phyloP scores from a whole-genome alignment of 495 filamentous ascomycete species.

The Tricharina praecox region DNA sequence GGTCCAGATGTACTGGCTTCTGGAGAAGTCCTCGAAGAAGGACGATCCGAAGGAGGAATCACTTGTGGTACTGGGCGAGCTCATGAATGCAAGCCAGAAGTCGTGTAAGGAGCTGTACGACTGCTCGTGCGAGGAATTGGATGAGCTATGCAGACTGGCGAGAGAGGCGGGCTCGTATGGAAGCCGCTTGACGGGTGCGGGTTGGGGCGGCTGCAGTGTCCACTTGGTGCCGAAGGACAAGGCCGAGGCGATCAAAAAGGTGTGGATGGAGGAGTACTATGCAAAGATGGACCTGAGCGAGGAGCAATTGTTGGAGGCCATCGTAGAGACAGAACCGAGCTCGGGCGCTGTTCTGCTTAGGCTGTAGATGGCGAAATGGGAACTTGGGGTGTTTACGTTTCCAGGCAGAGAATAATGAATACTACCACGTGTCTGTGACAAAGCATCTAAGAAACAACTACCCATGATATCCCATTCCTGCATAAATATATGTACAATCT shows the following conservation, averaged over 20 bases:
- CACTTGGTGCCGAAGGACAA: constrained; percentile 78
- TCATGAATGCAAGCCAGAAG: constrained; percentile 78
- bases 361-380: constrained; percentile 5
- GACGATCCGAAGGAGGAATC: constrained; percentile 38
- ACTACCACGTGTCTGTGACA: no score
- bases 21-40: constrained; percentile 27
- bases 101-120: constrained; percentile 75
- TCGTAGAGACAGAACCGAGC: constrained; percentile 80
- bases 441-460: no score
- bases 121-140: constrained; percentile 78
- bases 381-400: no score
- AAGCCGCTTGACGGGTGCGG: constrained; percentile 76
- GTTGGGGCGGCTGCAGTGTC: constrained; percentile 92
- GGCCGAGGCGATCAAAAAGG: constrained; percentile 61
- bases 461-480: no score
- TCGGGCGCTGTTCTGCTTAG: constrained; percentile 34
- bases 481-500: neutral
- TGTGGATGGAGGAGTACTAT: constrained; percentile 71
- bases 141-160: constrained; percentile 69
- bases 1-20: constrained; percentile 57
- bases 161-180: constrained; percentile 63
- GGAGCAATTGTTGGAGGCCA: constrained; percentile 58
- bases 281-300: constrained; percentile 47
- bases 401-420: no score
- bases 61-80: constrained; percentile 53